Evolutionary conservation across 2,329 filamentous ascomycete species (phyloP).

Genomic region (Ophiocordyceps robertsii): DNA sequence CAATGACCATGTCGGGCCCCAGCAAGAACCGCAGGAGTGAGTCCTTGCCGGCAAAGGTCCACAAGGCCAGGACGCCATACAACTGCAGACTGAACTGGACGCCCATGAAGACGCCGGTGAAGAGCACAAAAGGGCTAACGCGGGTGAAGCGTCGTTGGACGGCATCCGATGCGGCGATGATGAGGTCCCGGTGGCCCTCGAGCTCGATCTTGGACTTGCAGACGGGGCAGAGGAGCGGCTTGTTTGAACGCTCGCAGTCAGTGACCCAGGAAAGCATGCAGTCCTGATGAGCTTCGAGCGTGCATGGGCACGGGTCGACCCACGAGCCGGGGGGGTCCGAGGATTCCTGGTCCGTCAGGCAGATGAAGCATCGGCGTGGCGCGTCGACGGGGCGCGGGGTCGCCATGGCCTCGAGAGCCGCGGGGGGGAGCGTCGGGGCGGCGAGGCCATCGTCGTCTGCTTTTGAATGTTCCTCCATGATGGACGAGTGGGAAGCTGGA

Average conservation of each 20-base stretch:
- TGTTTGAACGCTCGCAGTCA: constrained; percentile 59
- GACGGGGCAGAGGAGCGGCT: constrained; percentile 70
- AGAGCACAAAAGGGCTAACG: constrained; percentile 48
- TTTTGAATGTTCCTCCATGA: neutral
- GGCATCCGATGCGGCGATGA: constrained; percentile 53
- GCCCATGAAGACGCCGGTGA: constrained; percentile 40
- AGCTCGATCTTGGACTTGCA: constrained; percentile 76
- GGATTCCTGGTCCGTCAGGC: constrained; percentile 42
- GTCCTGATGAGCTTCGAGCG: constrained; percentile 77
- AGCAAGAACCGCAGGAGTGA: constrained; percentile 28
- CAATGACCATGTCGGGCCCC: constrained; percentile 16
- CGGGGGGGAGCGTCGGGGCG: constrained; percentile 4
- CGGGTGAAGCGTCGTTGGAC: constrained; percentile 42
- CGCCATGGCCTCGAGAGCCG: constrained; percentile 5
- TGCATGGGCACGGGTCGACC: constrained; percentile 84
- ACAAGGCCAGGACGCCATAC: constrained; percentile 38
- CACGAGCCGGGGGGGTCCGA: constrained; percentile 41
- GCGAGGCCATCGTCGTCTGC: neutral
- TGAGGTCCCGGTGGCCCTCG: constrained; percentile 56
- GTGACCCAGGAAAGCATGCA: constrained; percentile 88
- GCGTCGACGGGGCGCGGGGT: constrained; percentile 10
- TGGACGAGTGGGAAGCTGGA: neutral
- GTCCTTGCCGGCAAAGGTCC: constrained; percentile 37
- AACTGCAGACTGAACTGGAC: constrained; percentile 36
- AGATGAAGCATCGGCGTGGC: constrained; percentile 46